phyloP scores from a whole-genome alignment of 129 eudicot species.

The Escallonia rubra region DNA sequence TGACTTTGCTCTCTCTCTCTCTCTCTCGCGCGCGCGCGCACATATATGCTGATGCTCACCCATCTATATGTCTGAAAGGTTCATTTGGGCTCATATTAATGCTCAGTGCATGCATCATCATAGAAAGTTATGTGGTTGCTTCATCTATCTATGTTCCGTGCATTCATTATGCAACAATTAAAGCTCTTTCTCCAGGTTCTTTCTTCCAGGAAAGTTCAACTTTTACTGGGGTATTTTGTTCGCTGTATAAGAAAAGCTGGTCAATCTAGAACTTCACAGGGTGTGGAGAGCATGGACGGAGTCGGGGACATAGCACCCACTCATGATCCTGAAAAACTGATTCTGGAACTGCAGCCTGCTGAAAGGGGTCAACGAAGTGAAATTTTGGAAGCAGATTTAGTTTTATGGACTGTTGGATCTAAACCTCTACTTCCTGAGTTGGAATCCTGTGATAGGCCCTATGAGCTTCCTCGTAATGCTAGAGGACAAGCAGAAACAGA shows the following conservation, averaged over 20 bases:
- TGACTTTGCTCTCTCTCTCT: too few species aligned
- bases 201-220: conserved; percentile 72
- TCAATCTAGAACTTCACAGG: conserved; percentile 19
- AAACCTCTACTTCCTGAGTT: conserved; percentile 74
- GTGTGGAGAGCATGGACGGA: conserved; percentile 17
- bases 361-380: conserved; percentile 67
- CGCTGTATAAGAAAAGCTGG: conserved; percentile 47
- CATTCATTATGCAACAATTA: too few species aligned
- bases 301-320: conserved; percentile 11
- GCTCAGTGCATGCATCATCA: too few species aligned
- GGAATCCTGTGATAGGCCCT: conserved; percentile 54
- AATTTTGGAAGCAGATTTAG: conserved; percentile 76
- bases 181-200: conserved; percentile 56
- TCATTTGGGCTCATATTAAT: too few species aligned
- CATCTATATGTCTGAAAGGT: too few species aligned
- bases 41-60: too few species aligned
- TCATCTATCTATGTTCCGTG: too few species aligned
- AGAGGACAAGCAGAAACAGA: conserved; percentile 97
- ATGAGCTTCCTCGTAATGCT: conserved; percentile 73
- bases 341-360: conserved; percentile 70
- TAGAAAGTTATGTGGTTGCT: too few species aligned
- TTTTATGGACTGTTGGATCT: conserved; percentile 92
- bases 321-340: conserved; percentile 35
- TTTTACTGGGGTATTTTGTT: conserved; percentile 70
- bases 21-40: too few species aligned